These are phyloP conservation scores for Bolboschoenoplectus hybrid DNA, from an alignment of 202 grass and related monocot species.

Conservation along the genomic window DNA sequence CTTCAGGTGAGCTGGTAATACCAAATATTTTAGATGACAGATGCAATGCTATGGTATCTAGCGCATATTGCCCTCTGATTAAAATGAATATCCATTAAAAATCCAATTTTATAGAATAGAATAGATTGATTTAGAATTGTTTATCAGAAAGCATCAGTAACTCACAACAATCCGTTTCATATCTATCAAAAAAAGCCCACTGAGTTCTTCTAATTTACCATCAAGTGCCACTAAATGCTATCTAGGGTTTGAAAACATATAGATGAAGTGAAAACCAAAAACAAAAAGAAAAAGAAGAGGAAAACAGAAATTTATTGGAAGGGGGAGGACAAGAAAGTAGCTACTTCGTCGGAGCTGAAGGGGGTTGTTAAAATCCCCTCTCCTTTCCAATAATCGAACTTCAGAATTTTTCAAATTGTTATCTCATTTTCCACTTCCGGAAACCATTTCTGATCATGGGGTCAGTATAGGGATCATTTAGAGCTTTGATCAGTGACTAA, in stretches of 20 bases:
- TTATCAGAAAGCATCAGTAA: neutral
- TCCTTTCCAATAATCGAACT: neutral
- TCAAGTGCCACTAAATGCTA: neutral
- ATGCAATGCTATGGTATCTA: neutral
- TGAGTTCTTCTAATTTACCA: neutral
- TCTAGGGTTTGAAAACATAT: neutral
- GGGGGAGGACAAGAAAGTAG: neutral
- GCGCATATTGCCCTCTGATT: neutral
- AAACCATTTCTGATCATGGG: neutral
- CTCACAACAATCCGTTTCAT: neutral
- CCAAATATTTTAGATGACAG: conserved; percentile 23
- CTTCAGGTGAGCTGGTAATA: conserved; percentile 53
- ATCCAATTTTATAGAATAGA: neutral
- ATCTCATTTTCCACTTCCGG: neutral
- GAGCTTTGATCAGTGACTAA: conserved; percentile 11
- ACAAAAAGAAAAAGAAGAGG: neutral
- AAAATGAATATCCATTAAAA: neutral
- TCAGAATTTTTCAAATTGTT: neutral
- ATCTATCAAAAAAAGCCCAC: neutral
- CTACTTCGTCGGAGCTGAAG: neutral
- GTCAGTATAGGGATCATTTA: neutral
- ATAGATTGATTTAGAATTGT: conserved; percentile 3
- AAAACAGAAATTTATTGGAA: neutral
- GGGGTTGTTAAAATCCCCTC: neutral
- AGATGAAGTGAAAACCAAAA: neutral